Conservation (phyloP, 495 filamentous ascomycete species). For the Xylaria longipes region DNA sequence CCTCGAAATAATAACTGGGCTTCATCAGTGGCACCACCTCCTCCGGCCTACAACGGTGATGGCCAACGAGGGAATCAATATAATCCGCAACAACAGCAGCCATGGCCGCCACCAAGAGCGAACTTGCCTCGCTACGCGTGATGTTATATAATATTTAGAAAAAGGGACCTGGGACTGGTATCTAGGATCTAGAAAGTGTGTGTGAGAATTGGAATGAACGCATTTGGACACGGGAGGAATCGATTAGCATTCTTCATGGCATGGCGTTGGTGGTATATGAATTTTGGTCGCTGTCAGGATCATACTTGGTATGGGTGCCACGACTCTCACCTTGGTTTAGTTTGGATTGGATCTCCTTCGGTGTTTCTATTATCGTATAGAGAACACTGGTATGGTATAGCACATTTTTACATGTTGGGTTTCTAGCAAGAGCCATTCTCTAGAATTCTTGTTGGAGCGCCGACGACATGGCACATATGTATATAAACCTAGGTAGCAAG, state of each 20-base stretch:
- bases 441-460: not conserved
- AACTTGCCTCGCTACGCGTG: slow-evolving; percentile 37
- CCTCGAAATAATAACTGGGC: slow-evolving; percentile 26
- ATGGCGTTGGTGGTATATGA: slow-evolving; percentile 23
- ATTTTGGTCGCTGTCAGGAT: not conserved
- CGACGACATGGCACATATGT: not conserved
- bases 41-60: slow-evolving; percentile 15
- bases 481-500: slow-evolving; percentile 13
- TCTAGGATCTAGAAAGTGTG: slow-evolving; percentile 27
- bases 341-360: slow-evolving; percentile 20
- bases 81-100: slow-evolving; percentile 27
- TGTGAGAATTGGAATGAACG: not conserved
- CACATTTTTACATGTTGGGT: slow-evolving; percentile 1
- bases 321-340: slow-evolving; percentile 7
- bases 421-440: not conserved
- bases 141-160: slow-evolving; percentile 13
- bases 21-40: slow-evolving; percentile 19
- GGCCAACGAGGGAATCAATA: slow-evolving; percentile 12
- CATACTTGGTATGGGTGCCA: not conserved
- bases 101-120: slow-evolving; percentile 27
- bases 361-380: slow-evolving; percentile 14
- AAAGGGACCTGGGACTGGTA: slow-evolving; percentile 30
- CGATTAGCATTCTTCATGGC: slow-evolving; percentile 19
- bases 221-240: slow-evolving; percentile 21
- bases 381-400: not conserved